phyloP scores from a whole-genome alignment of 1,284 basidiomycete species.

The Limonomyces culmigenus region DNA sequence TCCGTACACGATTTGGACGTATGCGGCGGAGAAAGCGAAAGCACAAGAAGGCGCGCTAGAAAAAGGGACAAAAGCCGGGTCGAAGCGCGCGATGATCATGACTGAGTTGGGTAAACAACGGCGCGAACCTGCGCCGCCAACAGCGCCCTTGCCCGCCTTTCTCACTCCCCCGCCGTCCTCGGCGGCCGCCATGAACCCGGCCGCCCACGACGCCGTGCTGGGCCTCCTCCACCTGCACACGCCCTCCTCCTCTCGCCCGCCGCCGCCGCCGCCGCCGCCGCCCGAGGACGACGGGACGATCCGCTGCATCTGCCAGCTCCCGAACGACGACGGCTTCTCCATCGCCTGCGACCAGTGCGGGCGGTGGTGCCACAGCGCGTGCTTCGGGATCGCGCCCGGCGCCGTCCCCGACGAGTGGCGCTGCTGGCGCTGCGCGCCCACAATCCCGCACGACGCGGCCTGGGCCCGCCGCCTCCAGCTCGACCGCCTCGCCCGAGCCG shows the following conservation, averaged over 20 bases:
- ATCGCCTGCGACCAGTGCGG: slow-evolving; percentile 84
- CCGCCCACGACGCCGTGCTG: neutral
- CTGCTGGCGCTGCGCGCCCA: slow-evolving; percentile 43
- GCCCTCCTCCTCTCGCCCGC: slow-evolving; percentile 7
- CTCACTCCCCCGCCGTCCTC: neutral
- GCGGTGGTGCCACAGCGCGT: slow-evolving; percentile 84
- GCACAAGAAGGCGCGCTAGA: too few relatives aligned
- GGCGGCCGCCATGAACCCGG: neutral
- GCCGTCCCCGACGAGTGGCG: slow-evolving; percentile 62
- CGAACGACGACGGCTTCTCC: slow-evolving; percentile 80
- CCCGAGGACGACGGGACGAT: slow-evolving; percentile 15
- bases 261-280: neutral
- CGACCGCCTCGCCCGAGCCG: slow-evolving; percentile 19
- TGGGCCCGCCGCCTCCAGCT: neutral
- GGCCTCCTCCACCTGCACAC: neutral
- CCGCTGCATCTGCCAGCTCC: slow-evolving; percentile 56
- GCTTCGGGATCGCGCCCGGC: slow-evolving; percentile 57
- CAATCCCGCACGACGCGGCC: slow-evolving; percentile 26
- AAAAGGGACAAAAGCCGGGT: too few relatives aligned
- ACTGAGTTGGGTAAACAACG: too few relatives aligned
- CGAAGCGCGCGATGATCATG: too few relatives aligned
- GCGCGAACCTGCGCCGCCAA: neutral
- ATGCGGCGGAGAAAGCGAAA: too few relatives aligned
- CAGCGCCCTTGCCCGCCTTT: neutral
- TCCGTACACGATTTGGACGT: too few relatives aligned